Conservation (phyloP, 75 land plant genomes). For the Selaginella tamariscina region DNA sequence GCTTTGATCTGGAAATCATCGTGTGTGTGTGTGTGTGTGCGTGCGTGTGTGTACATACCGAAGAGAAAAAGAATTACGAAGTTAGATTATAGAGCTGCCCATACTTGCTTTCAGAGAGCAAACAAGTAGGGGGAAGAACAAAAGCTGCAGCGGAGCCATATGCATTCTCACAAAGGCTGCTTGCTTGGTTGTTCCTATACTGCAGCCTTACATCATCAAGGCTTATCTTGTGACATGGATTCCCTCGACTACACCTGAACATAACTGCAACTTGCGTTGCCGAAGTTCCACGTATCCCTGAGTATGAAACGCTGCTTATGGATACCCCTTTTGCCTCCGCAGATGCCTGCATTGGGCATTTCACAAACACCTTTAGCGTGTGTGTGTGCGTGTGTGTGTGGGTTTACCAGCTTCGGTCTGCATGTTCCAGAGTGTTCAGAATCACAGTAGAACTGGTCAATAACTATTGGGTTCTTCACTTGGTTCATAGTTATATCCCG, state of each 20-base stretch:
- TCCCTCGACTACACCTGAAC: background rate
- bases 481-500: background rate
- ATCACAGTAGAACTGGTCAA: constrained; percentile 9
- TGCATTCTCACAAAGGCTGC: background rate
- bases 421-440: background rate
- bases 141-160: background rate
- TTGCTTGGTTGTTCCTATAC: background rate
- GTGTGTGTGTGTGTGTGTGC: too few species aligned
- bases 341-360: background rate
- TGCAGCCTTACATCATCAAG: background rate
- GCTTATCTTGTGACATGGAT: background rate
- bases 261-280: background rate
- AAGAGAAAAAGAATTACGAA: too few species aligned
- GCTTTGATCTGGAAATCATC: too few species aligned
- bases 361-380: background rate
- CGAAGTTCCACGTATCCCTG: background rate
- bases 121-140: background rate
- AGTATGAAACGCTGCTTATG: background rate
- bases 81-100: background rate
- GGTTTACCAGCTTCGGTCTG: background rate
- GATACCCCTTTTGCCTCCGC: background rate
- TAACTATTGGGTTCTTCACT: background rate
- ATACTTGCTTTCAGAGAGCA: background rate
- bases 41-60: too few species aligned
- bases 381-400: too few species aligned